Evolutionary conservation across 1,284 basidiomycete genomes (phyloP), one percentile per base, ranked within the genome.

Genomic region (Naganishia liquefaciens): DNA sequence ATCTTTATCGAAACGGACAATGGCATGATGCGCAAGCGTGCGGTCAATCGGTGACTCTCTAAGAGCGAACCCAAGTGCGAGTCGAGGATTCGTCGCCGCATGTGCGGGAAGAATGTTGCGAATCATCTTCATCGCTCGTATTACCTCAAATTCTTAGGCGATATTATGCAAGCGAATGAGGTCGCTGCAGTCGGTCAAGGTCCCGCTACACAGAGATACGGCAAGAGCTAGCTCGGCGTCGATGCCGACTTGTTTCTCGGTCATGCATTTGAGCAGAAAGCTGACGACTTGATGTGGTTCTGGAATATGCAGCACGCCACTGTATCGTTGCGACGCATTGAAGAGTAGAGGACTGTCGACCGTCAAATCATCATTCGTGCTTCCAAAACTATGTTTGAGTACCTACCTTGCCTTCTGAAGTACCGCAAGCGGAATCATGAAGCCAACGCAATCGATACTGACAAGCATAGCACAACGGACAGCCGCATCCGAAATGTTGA

Each of bases 21-120:
- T 7, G 10, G 28, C 50, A 2, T 51, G 13, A 51, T 30, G n/a
- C 17, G 28, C 50, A 5, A 33, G 27, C n/a, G 2, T 23, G 44
- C 33, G n/a, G 28, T 49, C 30, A 3, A 28, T 17, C 44, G 21
- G 27, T 46, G 17, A 37, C 4, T 30, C 30, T 21, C 55, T 30
- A 13, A 58, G 30, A 3, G 44, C 44, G 33, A 58, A 58, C 15
- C 46, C 46, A 1, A 58, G 44, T 15, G 55, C 44, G 19, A 21
- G n/a, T 39, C 6, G 55, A 46, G 55, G 55, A 58, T 58, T 33
- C 2, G 55, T 23, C 19, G 21, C 28, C 7, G 44, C 44, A n/a
- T 39, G n/a, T 4, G 5, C 7, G 2, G 44, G 44, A 58, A 58
- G 43, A n/a, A 58, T 27, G 28, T 30, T 30, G 2, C 25, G 1